Percentiles rank a stretch among this genome's conserved stretches.
These are phyloP conservation scores for Pseudogymnoascus sp. DNA, from an alignment of 2,329 filamentous ascomycete genomes.

Conservation along the genomic window DNA sequence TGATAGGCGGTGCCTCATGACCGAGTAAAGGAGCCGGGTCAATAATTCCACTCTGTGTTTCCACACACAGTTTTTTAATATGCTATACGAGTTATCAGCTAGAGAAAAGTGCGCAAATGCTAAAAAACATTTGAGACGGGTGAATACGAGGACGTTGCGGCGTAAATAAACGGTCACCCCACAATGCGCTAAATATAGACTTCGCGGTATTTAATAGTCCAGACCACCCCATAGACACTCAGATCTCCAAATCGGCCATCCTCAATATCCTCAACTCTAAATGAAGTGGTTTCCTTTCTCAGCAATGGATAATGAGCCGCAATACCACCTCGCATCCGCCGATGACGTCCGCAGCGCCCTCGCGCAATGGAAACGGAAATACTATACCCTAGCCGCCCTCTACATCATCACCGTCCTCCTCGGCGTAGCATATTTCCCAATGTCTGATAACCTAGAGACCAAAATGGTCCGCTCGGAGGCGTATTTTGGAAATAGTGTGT, in stretches of 20 bases:
- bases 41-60: not conserved
- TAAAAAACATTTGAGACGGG: not conserved
- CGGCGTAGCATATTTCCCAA: not conserved
- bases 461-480: not conserved
- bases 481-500: constrained; percentile 3
- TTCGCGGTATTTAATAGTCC: not conserved
- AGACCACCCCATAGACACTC: not conserved
- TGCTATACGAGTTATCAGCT: not conserved
- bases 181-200: not conserved
- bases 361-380: not conserved
- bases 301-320: not conserved
- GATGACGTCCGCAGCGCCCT: not conserved
- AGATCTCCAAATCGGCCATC: not conserved
- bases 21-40: not conserved
- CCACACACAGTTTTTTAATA: not conserved
- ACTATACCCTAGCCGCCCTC: not conserved
- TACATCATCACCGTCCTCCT: not conserved
- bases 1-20: not conserved
- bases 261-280: not conserved
- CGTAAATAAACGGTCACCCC: not conserved
- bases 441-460: not conserved
- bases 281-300: not conserved
- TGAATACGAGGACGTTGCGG: not conserved
- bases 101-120: not conserved
- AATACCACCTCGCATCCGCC: not conserved